A percentile compares a stretch with the other conserved stretches of the same genome.
phyloP scores from a whole-genome alignment of 768 basidiomycete genomes.

The Mycena chlorophos region DNA sequence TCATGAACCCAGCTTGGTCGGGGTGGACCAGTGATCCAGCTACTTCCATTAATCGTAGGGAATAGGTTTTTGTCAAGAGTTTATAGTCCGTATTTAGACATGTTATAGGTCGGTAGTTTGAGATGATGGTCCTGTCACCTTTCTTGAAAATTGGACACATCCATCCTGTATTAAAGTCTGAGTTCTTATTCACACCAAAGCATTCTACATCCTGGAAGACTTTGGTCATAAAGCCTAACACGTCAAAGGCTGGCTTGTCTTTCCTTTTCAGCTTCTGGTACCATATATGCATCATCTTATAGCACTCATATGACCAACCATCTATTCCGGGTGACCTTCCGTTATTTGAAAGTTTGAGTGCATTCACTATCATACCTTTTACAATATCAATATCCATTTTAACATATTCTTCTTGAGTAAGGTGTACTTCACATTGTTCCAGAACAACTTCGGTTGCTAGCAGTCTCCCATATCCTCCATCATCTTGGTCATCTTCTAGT shows the following conservation, averaged over 20 bases:
- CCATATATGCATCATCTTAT: background rate
- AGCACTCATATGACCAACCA: background rate
- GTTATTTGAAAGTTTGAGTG: background rate
- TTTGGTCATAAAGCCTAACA: background rate
- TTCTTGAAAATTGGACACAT: background rate
- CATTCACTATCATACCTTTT: background rate
- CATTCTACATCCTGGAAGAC: background rate
- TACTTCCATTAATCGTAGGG: background rate
- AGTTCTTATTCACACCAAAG: background rate
- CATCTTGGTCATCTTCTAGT: background rate
- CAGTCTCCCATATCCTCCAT: background rate
- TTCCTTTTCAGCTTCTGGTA: background rate
- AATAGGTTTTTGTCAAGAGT: background rate
- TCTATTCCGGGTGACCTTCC: background rate
- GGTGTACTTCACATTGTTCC: background rate
- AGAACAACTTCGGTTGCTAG: background rate
- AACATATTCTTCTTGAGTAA: background rate
- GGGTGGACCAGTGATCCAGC: background rate
- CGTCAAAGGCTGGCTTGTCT: background rate
- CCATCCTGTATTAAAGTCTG: background rate
- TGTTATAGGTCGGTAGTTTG: background rate
- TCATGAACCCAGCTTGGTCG: conserved; percentile 24
- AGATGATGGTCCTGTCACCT: background rate
- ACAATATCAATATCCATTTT: background rate
- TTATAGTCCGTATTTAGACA: background rate